These are phyloP conservation scores for Priceomyces medius DNA, from an alignment of 805 yeast genomes.

Conservation along the genomic window DNA sequence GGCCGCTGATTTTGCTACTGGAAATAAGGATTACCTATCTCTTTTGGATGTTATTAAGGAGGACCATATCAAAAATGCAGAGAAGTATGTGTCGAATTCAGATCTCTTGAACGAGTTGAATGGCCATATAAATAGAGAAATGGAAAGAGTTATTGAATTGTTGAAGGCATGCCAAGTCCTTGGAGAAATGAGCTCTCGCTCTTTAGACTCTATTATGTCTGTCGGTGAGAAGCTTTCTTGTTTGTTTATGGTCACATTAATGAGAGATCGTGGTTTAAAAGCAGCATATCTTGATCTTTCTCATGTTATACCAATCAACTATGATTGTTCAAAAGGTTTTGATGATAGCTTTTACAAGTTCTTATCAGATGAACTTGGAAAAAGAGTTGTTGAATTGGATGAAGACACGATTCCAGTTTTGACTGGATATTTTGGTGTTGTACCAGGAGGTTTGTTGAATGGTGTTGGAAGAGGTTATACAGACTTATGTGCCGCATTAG, in stretches of 20 bases:
- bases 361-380: conserved; percentile 53
- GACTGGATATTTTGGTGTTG: conserved; percentile 92
- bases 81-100: conserved; percentile 43
- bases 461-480: conserved; percentile 98
- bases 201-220: conserved; percentile 86
- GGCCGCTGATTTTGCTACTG: conserved; percentile 79
- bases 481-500: conserved; percentile 93
- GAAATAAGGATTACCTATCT: conserved; percentile 55
- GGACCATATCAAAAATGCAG: conserved; percentile 80
- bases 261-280: conserved; percentile 77
- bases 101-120: conserved; percentile 55
- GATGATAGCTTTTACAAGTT: conserved; percentile 64
- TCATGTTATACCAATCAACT: conserved; percentile 62
- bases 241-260: conserved; percentile 79
- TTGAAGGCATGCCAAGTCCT: conserved; percentile 85
- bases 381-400: conserved; percentile 43
- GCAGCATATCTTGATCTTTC: conserved; percentile 81
- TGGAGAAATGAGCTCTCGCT: conserved; percentile 87
- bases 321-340: conserved; percentile 56
- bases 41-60: conserved; percentile 66
- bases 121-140: conserved; percentile 59
- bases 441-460: conserved; percentile 92
- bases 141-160: conserved; percentile 65
- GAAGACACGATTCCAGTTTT: conserved; percentile 72
- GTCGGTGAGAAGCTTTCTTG: conserved; percentile 94